Evolutionary conservation across 495 filamentous ascomycete genomes (phyloP), one percentile per base, ranked within the genome.

Genomic region (Talaromyces ruber): DNA sequence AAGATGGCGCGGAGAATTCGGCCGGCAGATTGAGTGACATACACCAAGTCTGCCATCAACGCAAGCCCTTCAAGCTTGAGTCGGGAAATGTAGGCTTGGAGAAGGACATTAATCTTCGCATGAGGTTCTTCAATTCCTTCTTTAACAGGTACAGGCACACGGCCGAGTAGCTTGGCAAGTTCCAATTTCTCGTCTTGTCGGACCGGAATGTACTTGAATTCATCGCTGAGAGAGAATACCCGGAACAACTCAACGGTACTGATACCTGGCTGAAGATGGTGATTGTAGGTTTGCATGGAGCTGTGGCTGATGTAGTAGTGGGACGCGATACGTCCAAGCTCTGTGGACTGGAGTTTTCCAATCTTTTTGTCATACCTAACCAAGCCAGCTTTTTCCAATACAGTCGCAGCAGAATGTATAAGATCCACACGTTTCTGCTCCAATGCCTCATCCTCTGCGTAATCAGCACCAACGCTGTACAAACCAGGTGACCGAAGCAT

Each of bases 201-300:
- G 50, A 99, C 93, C 0, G 94, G 94, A 58, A 99, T 98, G 70
- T 97, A 99, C 73, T 97, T 98, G 80, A 99, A 99, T 74, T 99
- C 94, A 59, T 94, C 92, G 68, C 94, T 98, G 16, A 98, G 83
- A 16, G 94, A 89, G 69, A 99, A 99, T n/a, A 98, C 86, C 9
- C 94, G 86, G 86, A 99, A 99, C 25, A 99, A 79, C 70, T 99
- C 94, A 61, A 98, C 93, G 18, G 88, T 88, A 18, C 88, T 89
- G 63, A 98, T 90, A 14, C 88, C 89, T 16, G 94, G 93, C 72
- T 97, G 93, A 30, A 99, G 90, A 64, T 98, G 89, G 67, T 89
- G 90, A 70, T 96, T 94, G 77, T 98, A 99, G 16, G 89, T 96
- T 22, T 92, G 76, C 93, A 99, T 99, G 11, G 95, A 98, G 58